These are phyloP conservation scores for Candida caryicola DNA, from an alignment of 805 yeast species.

Conservation along the genomic window DNA sequence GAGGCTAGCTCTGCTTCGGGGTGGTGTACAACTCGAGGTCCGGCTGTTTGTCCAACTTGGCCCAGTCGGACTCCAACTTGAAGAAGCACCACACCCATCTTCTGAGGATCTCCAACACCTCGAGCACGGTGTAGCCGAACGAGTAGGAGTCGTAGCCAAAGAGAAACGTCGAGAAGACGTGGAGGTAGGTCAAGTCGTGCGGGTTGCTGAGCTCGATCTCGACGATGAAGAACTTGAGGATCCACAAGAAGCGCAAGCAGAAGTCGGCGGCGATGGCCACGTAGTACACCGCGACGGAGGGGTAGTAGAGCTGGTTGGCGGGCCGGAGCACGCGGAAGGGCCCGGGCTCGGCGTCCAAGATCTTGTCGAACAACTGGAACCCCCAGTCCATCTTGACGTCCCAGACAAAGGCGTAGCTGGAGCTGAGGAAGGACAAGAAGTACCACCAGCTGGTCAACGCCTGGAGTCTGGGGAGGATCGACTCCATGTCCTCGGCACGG, in stretches of 20 bases:
- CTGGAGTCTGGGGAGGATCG: conserved; percentile 15
- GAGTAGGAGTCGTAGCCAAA: conserved; percentile 42
- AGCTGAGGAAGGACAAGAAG: conserved; percentile 51
- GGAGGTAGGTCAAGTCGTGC: conserved; percentile 6
- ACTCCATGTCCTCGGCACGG: conserved; percentile 11
- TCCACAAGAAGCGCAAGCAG: conserved; percentile 72
- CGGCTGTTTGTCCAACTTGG: conserved; percentile 22
- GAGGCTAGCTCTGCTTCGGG: conserved; percentile 1
- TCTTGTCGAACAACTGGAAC: conserved; percentile 48
- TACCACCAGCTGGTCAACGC: conserved; percentile 42
- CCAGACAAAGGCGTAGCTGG: conserved; percentile 83
- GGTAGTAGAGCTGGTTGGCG: background rate
- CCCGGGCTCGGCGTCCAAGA: conserved; percentile 13
- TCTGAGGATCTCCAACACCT: conserved; percentile 72
- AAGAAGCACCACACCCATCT: conserved; percentile 89
- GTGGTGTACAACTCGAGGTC: conserved; percentile 11
- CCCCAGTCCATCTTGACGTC: conserved; percentile 91
- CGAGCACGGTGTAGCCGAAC: conserved; percentile 63
- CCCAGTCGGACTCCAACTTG: conserved; percentile 76
- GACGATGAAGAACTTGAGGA: conserved; percentile 48
- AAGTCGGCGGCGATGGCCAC: conserved; percentile 60
- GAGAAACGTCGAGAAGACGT: conserved; percentile 25
- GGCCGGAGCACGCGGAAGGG: conserved; percentile 1
- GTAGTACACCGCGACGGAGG: conserved; percentile 42
- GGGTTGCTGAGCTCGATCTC: conserved; percentile 19